Base-by-base conservation (phyloP, 257 asterid species). In the Primulina eburnea region DNA sequence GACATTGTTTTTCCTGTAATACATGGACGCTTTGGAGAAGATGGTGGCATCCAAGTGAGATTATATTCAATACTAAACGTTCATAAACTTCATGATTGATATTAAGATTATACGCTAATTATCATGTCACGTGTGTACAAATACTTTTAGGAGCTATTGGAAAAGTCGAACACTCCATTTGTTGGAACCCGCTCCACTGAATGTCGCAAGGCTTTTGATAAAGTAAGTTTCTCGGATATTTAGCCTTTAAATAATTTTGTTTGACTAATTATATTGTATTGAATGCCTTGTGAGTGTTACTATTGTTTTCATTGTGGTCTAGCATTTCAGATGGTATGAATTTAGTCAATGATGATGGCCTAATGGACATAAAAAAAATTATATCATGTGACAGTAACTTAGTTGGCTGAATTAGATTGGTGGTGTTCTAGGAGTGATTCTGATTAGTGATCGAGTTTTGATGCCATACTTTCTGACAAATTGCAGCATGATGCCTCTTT, bases 11-110 rank as follows among this genome's bases (percentile, higher is more conserved):
- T 90, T 78, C 97, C 97, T 24, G 97, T 89, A 69, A 90, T 90
- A 84, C 97, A 90, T 56, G 97, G 97, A 10, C 90, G 96, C 65
- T 90, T 89, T 66, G 97, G 97, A 68, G 97, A 90, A 87, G 97
- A 90, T 73, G 97, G 96, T 65, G 95, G 97, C 79, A 84, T 90
- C 83, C 97, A 90, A 88, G 97, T 90, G 80, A 82, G 87, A 65
- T 70, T 67, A 18, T 35, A 20, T 4, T 18, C 63, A 32, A 60
- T 12, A 20, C 64, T 79, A n/a, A 33, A 29, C 33, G 59, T 47
- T 53, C 64, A 26, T 59, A 50, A 28, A 30, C 68, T 38, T 64
- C 43, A 16, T 64, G 64, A 52, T 66, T 26, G 29, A 43, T 57
- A 56, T 72, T 65, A 37, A 20, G 20, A 67, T 50, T 4, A 62